Evolutionary conservation across 495 filamentous ascomycete genomes (phyloP).

Genomic region (Immersiella caudata): DNA sequence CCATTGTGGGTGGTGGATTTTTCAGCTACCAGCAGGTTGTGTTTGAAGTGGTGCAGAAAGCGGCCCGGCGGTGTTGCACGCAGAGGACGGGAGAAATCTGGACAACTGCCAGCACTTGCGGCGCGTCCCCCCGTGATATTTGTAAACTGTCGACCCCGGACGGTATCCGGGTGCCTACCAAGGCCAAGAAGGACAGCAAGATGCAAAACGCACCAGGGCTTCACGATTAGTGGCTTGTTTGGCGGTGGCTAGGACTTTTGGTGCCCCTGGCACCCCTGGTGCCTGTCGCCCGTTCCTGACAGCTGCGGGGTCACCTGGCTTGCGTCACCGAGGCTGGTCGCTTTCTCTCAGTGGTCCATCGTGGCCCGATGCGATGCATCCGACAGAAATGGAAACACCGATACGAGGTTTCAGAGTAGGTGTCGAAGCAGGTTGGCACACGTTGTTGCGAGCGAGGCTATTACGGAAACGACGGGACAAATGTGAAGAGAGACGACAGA

Average conservation of each 20-base stretch:
- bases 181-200: constrained; percentile 14
- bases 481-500: neutral
- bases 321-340: constrained; percentile 7
- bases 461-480: neutral
- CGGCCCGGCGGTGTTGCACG: neutral
- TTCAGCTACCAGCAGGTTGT: neutral
- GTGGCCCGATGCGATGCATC: constrained; percentile 8
- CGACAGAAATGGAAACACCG: constrained; percentile 7
- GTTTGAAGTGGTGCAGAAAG: neutral
- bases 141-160: constrained; percentile 1
- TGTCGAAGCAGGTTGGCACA: constrained; percentile 6
- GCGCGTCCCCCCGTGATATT: constrained; percentile 4
- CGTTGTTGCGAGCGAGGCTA: neutral
- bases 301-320: constrained; percentile 6
- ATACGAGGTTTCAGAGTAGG: constrained; percentile 24
- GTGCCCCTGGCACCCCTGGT: neutral
- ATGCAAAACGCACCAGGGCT: neutral
- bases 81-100: neutral
- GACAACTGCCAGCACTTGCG: neutral
- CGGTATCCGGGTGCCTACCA: constrained; percentile 7
- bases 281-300: constrained; percentile 12
- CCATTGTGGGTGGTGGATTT: constrained; percentile 6
- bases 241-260: constrained; percentile 18
- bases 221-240: constrained; percentile 9
- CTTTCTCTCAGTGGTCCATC: constrained; percentile 5